Percentiles rank a stretch among this genome's conserved stretches.
phyloP scores from a whole-genome alignment of 768 basidiomycete species.

The Dioszegia crocea region DNA sequence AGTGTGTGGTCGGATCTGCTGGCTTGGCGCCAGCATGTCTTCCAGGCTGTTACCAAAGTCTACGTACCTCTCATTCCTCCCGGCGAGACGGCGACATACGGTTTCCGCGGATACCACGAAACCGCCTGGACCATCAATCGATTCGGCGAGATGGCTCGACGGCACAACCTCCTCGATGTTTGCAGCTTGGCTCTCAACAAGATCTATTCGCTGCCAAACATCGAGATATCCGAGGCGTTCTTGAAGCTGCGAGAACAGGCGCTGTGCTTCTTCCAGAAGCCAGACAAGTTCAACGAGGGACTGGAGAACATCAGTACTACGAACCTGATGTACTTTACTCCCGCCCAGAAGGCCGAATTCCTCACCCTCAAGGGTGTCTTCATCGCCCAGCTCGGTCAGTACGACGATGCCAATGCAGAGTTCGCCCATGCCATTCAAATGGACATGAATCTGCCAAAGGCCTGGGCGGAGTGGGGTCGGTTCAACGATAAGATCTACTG shows the following conservation, averaged over 20 bases:
- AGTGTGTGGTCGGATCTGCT: conserved; percentile 99
- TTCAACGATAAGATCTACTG: conserved; percentile 92
- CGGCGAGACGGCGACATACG: conserved; percentile 57
- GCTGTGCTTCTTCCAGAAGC: conserved; percentile 93
- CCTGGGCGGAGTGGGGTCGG: conserved; percentile 97
- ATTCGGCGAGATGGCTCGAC: conserved; percentile 95
- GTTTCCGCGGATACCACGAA: conserved; percentile 95
- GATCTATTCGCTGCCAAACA: conserved; percentile 98
- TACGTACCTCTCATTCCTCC: conserved; percentile 81
- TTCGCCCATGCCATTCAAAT: conserved; percentile 95
- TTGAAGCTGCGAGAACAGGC: conserved; percentile 97
- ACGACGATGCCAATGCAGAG: conserved; percentile 83
- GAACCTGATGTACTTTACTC: conserved; percentile 96
- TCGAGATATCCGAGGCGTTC: conserved; percentile 99
- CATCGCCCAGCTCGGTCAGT: conserved; percentile 75
- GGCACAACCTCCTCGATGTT: conserved; percentile 92
- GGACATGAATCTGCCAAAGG: conserved; percentile 89
- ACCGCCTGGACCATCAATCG: conserved; percentile 99
- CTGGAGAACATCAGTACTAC: conserved; percentile 99
- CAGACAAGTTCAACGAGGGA: conserved; percentile 85
- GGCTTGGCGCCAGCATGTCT: conserved; percentile 97
- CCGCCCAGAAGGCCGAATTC: conserved; percentile 93
- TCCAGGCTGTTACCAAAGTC: conserved; percentile 90
- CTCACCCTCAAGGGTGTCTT: conserved; percentile 99
- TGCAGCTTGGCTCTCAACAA: conserved; percentile 91